phyloP scores from a whole-genome alignment of 805 yeast genomes.

The Myxozyma monticola region DNA sequence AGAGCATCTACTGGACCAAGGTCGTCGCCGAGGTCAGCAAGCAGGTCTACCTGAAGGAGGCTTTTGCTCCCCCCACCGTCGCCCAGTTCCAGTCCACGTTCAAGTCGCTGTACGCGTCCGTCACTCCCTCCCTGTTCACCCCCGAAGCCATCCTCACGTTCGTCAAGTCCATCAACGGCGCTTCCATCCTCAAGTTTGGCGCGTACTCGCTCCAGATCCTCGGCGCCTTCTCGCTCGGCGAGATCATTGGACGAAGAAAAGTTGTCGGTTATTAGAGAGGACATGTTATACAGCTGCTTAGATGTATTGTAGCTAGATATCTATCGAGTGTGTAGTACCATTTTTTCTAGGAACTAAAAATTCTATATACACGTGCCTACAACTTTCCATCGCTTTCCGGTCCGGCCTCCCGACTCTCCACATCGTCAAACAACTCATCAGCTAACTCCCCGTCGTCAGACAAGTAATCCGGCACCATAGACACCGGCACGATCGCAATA shows the following conservation, averaged over 20 bases:
- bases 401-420: background rate
- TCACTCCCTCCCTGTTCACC: conserved; percentile 35
- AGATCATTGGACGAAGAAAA: conserved; percentile 93
- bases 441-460: background rate
- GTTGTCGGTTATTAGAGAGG: conserved; percentile 70
- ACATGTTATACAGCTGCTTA: background rate
- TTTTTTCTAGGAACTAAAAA: background rate
- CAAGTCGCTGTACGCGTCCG: conserved; percentile 50
- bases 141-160: conserved; percentile 60
- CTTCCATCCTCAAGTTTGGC: conserved; percentile 58
- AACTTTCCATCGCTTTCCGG: background rate
- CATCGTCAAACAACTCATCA: background rate
- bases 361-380: background rate
- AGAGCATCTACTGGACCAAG: conserved; percentile 75
- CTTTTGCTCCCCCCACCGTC: conserved; percentile 83
- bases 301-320: background rate
- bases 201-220: conserved; percentile 79
- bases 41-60: conserved; percentile 87
- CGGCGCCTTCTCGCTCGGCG: conserved; percentile 93
- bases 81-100: conserved; percentile 77
- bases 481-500: conserved; percentile 7
- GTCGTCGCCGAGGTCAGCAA: conserved; percentile 65
- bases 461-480: conserved; percentile 2
- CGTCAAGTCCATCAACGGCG: conserved; percentile 53
- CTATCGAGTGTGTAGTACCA: background rate